A percentile compares a stretch with the other conserved stretches of the same genome.
Evolutionary conservation across 208 protist species (phyloP).

Genomic region (Tritrichomonas foetus): DNA sequence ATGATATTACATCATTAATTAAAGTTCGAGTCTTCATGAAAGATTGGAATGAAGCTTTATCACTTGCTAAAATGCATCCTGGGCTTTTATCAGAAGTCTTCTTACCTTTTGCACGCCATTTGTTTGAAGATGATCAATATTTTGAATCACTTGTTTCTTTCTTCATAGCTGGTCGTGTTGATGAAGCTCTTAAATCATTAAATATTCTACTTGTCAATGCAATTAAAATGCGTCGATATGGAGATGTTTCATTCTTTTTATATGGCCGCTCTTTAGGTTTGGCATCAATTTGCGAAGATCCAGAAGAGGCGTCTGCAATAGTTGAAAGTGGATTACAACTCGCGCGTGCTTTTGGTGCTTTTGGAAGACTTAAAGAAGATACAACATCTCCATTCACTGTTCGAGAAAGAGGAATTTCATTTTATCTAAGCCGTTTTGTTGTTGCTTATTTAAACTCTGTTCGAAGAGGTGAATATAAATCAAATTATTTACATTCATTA

Average conservation of each 20-base stretch:
- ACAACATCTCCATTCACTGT: slow-evolving; percentile 14
- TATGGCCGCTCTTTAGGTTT: background rate
- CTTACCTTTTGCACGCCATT: background rate
- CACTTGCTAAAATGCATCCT: slow-evolving; percentile 32
- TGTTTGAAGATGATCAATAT: slow-evolving; percentile 37
- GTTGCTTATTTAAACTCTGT: background rate
- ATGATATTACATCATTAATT: background rate
- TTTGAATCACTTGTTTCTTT: slow-evolving; percentile 22
- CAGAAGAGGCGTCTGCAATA: background rate
- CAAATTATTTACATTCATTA: background rate
- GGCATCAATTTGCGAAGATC: background rate
- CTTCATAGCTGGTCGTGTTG: slow-evolving; percentile 13
- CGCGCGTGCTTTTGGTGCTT: background rate
- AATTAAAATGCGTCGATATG: background rate
- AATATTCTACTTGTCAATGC: background rate
- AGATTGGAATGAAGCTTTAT: slow-evolving; percentile 35
- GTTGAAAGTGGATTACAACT: slow-evolving; percentile 19
- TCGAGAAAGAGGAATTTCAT: background rate
- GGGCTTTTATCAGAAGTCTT: background rate
- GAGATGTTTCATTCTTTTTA: background rate
- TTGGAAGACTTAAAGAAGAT: background rate
- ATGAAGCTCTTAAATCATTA: background rate
- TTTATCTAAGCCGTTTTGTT: background rate
- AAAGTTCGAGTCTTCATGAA: background rate
- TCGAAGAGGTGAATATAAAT: background rate